A percentile compares a stretch with the other conserved stretches of the same genome.
These are phyloP conservation scores for Avena eriantha DNA, from an alignment of 176 grass and related monocot species.

Conservation along the genomic window DNA sequence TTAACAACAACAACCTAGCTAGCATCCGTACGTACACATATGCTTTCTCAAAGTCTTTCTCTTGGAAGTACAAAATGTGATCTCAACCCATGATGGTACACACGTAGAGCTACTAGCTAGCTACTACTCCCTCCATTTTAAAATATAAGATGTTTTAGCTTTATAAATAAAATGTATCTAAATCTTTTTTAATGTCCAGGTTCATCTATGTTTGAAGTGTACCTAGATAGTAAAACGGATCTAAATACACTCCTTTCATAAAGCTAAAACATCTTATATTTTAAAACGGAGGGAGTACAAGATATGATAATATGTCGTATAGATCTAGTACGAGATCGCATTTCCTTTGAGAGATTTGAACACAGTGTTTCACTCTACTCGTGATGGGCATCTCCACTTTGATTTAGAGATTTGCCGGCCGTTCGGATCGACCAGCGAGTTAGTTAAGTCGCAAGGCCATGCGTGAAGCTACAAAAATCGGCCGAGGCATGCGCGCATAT, in stretches of 20 bases:
- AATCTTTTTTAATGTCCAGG: too few relatives aligned
- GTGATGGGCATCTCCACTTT: conserved; percentile 32
- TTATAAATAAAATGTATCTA: too few relatives aligned
- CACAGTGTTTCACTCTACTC: not conserved
- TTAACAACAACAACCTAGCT: not conserved
- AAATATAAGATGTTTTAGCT: too few relatives aligned
- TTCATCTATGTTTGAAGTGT: too few relatives aligned
- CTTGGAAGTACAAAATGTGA: not conserved
- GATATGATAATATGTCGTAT: not conserved
- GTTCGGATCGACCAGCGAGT: not conserved
- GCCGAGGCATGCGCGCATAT: not conserved
- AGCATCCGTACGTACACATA: not conserved
- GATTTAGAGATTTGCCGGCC: not conserved
- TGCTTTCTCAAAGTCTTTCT: not conserved
- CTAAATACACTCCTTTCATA: too few relatives aligned
- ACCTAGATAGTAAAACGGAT: too few relatives aligned
- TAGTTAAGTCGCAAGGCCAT: not conserved
- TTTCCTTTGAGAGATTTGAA: not conserved
- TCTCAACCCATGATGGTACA: not conserved
- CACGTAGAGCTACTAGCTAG: not conserved
- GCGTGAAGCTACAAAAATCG: conserved; percentile 44
- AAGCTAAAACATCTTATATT: too few relatives aligned
- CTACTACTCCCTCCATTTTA: too few relatives aligned
- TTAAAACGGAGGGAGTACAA: too few relatives aligned
- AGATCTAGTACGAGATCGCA: not conserved